A percentile compares a stretch with the other conserved stretches of the same genome.
Evolutionary conservation across 2,329 filamentous ascomycete species (phyloP).

Genomic region (Ramichloridium luteum): DNA sequence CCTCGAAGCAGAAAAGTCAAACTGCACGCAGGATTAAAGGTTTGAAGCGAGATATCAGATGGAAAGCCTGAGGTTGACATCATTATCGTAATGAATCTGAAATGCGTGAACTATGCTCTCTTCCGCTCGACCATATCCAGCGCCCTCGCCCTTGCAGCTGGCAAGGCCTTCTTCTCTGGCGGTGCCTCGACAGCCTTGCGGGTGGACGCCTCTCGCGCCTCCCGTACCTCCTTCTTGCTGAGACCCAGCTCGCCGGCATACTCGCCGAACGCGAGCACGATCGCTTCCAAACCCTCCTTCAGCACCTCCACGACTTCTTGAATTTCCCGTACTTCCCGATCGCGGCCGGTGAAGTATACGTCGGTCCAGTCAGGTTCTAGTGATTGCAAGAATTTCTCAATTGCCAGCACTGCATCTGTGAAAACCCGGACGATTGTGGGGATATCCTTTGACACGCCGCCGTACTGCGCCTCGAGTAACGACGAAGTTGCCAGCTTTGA

Average conservation of each 20-base stretch:
- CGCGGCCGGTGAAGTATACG: conserved; percentile 38
- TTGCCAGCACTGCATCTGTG: conserved; percentile 52
- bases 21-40: too few relatives aligned
- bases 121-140: too few relatives aligned
- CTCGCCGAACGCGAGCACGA: conserved; percentile 60
- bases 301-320: conserved; percentile 55
- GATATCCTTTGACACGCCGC: conserved; percentile 75
- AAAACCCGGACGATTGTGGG: conserved; percentile 61
- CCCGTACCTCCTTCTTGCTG: conserved; percentile 55
- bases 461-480: conserved; percentile 68
- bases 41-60: too few relatives aligned
- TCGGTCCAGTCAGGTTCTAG: conserved; percentile 70
- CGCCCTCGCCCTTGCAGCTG: too few relatives aligned
- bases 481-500: conserved; percentile 54
- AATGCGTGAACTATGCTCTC: too few relatives aligned
- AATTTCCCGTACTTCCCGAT: conserved; percentile 49
- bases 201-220: conserved; percentile 51
- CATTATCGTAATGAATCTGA: too few relatives aligned
- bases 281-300: conserved; percentile 49
- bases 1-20: too few relatives aligned
- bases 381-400: conserved; percentile 53
- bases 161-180: too few relatives aligned
- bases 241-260: conserved; percentile 62
- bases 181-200: neutral
- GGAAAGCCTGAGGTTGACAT: too few relatives aligned